Evolutionary conservation across 2,329 filamentous ascomycete species (phyloP).

Genomic region (Calonectria pauciramosa): DNA sequence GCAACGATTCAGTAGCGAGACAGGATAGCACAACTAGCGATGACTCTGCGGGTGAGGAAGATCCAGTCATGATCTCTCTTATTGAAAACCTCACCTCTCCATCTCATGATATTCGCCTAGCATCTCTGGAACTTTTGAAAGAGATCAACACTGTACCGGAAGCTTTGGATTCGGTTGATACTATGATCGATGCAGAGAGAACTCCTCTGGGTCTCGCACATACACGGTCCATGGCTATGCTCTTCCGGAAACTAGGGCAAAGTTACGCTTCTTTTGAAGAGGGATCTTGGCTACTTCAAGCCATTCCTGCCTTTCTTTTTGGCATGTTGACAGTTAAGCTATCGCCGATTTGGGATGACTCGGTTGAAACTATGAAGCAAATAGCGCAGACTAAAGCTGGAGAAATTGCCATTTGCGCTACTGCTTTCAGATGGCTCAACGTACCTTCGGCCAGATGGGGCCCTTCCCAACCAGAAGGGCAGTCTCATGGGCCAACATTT

Average conservation of each 20-base stretch:
- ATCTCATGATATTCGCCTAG: conserved; percentile 80
- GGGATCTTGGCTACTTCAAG: conserved; percentile 75
- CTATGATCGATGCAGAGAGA: conserved; percentile 85
- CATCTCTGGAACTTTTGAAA: conserved; percentile 80
- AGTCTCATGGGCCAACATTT: conserved; percentile 53
- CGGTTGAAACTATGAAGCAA: conserved; percentile 80
- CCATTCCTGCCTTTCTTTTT: conserved; percentile 87
- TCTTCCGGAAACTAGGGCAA: conserved; percentile 81
- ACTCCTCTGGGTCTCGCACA: conserved; percentile 83
- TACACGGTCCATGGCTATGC: conserved; percentile 83
- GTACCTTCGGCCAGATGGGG: conserved; percentile 68
- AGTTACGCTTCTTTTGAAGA: conserved; percentile 72
- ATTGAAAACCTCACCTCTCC: conserved; percentile 81
- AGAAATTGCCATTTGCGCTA: conserved; percentile 78
- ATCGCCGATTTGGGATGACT: conserved; percentile 89
- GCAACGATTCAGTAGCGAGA: conserved; percentile 33
- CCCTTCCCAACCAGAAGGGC: conserved; percentile 54
- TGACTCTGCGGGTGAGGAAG: conserved; percentile 61
- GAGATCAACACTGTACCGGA: conserved; percentile 59
- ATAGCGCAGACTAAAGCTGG: conserved; percentile 79
- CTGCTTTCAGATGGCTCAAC: conserved; percentile 85
- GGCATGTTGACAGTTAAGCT: conserved; percentile 90
- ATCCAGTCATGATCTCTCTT: conserved; percentile 74
- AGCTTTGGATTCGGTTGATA: conserved; percentile 47
- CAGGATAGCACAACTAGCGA: conserved; percentile 58